Evolutionary conservation across 2,329 filamentous ascomycete genomes (phyloP), one percentile per base, ranked within the genome.

Genomic region (Emergomyces africanus): DNA sequence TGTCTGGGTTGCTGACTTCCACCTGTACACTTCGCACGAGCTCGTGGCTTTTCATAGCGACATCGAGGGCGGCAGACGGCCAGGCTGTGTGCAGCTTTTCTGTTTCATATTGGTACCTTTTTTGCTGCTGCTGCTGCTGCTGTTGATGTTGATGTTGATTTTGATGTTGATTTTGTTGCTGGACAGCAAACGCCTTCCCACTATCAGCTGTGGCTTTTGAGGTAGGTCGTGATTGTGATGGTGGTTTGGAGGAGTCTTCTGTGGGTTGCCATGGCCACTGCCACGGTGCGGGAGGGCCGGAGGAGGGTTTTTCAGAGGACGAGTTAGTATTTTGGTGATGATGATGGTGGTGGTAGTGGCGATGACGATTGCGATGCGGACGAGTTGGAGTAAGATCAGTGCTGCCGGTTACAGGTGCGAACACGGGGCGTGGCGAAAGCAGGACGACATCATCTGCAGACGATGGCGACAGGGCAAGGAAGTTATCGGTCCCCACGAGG

Each of bases 171-270:
- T n/a, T n/a, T n/a, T 18, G 62, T 59, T 39, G 60, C 57, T 39
- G 58, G 58, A 20, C 37, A 57, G 44, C 54, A 41, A 64, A 67
- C 6, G 62, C 57, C 57, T 69, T 72, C 37, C 65, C 67, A 61
- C 65, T 67, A 51, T 70, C 68, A 57, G 68, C 63, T 10, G 66
- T 70, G 28, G 65, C 68, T 59, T 75, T 74, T 18, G 73, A 75
- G 41, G 61, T 66, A 12, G 71, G 70, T 9, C 71, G 70, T 28
- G 72, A 73, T 33, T 44, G 33, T 2, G 20, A 20, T 42, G 28
- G 25, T 33, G 20, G n/a, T 8, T 25, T n/a, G 12, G 5, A 8
- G 15, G 39, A n/a, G 42, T 51, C 35, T 37, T 35, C 39, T 10
- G 23, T 46, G 8, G 25, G 53, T 33, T 48, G 28, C 51, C 37